Conservation (phyloP, 495 filamentous ascomycete genomes). For the Penicillium diatomitis region DNA sequence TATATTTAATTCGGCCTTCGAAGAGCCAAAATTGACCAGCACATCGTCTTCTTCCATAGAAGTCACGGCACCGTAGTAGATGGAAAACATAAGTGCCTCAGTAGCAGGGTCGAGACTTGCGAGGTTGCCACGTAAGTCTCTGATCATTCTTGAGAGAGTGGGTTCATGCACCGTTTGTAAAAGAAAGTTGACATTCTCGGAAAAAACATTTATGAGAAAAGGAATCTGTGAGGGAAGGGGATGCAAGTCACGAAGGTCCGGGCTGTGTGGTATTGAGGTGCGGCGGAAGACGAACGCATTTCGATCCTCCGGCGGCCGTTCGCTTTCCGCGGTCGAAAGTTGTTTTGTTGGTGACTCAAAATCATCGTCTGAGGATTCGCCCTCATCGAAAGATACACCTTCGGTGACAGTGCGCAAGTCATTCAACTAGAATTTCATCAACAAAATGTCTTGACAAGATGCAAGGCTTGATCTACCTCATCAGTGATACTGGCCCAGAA, state of each 20-base stretch:
- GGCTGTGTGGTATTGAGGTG: constrained; percentile 22
- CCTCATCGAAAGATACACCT: constrained; percentile 9
- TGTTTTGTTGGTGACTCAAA: constrained; percentile 12
- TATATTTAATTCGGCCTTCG: constrained; percentile 39
- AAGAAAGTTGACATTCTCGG: constrained; percentile 44
- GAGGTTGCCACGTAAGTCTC: constrained; percentile 24
- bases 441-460: too few relatives aligned
- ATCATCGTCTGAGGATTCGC: constrained; percentile 36
- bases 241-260: constrained; percentile 34
- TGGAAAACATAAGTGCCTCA: constrained; percentile 50
- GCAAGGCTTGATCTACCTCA: constrained; percentile 31
- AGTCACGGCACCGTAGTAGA: constrained; percentile 49
- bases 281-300: constrained; percentile 46
- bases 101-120: constrained; percentile 30
- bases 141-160: constrained; percentile 38
- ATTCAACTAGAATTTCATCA: constrained; percentile 23
- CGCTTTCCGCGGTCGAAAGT: constrained; percentile 28
- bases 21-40: constrained; percentile 37
- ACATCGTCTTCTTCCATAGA: constrained; percentile 51
- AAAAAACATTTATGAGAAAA: constrained; percentile 41
- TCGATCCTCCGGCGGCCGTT: constrained; percentile 37
- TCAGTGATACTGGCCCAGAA: constrained; percentile 47
- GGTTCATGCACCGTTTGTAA: constrained; percentile 44
- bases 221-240: constrained; percentile 45
- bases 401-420: constrained; percentile 30